A percentile compares a stretch with the other conserved stretches of the same genome.
Conservation (phyloP, 2,329 filamentous ascomycete genomes). For the Aspergillus candidus region DNA sequence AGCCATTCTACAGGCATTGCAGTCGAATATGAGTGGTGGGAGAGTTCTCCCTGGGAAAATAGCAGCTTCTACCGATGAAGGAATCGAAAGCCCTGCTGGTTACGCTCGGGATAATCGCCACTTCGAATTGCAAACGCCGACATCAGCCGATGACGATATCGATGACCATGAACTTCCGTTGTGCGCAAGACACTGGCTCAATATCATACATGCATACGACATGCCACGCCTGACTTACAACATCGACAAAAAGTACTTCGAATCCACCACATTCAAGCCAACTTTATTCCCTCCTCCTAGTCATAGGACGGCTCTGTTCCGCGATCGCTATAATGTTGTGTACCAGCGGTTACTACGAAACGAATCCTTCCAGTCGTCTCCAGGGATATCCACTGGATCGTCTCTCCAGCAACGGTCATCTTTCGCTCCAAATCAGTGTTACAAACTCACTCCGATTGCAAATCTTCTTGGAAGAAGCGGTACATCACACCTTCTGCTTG, state of each 20-base stretch:
- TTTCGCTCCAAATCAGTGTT: constrained; percentile 55
- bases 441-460: constrained; percentile 83
- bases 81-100: constrained; percentile 30
- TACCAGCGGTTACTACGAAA: constrained; percentile 89
- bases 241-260: constrained; percentile 76
- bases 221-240: constrained; percentile 59
- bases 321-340: constrained; percentile 85
- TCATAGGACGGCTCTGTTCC: constrained; percentile 79
- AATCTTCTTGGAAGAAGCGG: constrained; percentile 72
- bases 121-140: constrained; percentile 31
- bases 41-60: constrained; percentile 48
- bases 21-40: constrained; percentile 85
- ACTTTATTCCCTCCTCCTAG: constrained; percentile 69
- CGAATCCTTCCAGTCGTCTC: constrained; percentile 82
- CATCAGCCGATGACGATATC: constrained; percentile 46
- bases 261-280: constrained; percentile 61
- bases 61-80: constrained; percentile 15
- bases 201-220: constrained; percentile 74
- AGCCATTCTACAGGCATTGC: constrained; percentile 74
- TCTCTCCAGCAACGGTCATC: constrained; percentile 56
- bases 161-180: constrained; percentile 56
- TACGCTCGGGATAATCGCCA: constrained; percentile 45
- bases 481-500: constrained; percentile 77
- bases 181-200: constrained; percentile 77
- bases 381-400: constrained; percentile 55